Base-by-base conservation (phyloP, 306 rosid genomes). In the Carpinus fangiana region DNA sequence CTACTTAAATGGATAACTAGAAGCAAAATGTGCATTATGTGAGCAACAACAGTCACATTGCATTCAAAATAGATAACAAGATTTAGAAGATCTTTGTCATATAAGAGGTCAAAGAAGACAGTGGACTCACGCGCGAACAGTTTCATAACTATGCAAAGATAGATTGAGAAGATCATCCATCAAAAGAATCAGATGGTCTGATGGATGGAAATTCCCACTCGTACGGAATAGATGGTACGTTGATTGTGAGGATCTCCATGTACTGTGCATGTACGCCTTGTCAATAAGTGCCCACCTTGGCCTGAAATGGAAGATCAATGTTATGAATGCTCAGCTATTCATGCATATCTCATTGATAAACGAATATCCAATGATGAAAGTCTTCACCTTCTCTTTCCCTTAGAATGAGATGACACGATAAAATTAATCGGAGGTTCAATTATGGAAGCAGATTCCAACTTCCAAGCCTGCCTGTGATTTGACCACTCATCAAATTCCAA, bases 231-330 rank as follows among this genome's bases (percentile, higher is more conserved):
- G 85, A 88, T 96, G 96, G 85, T 96, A 96, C 53, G 98, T 85
- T 66, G 98, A 91, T 80, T 96, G 99, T 52, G 99, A 96, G 78
- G 99, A 91, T 86, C 99, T 93, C 99, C 99, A 96, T 1, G 95
- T 93, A 91, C 84, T 91, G 87, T 93, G 98, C 99, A 96, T 90
- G 80, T 87, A 93, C 80, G 99, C 96, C 86, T 96, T 96, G 85
- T 96, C 99, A 28, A 96, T 96, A 83, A 96, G 98, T 52, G 99
- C 91, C 99, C 99, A 96, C 87, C 99, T 90, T 5, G 99, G 99
- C 84, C 99, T 96, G 88, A 72, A 80, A 75, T 14, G 76, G 74
- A 57, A 26, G 73, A 67, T 67, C 61, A 75, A 26, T 23, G 52
- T 78, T 73, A 72, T 65, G 16, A 77, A 46, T 20, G 57, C 77